Percentiles rank a stretch among this genome's conserved stretches.
These are phyloP conservation scores for Tephrocybe sp. DNA, from an alignment of 768 basidiomycete species.

Conservation along the genomic window DNA sequence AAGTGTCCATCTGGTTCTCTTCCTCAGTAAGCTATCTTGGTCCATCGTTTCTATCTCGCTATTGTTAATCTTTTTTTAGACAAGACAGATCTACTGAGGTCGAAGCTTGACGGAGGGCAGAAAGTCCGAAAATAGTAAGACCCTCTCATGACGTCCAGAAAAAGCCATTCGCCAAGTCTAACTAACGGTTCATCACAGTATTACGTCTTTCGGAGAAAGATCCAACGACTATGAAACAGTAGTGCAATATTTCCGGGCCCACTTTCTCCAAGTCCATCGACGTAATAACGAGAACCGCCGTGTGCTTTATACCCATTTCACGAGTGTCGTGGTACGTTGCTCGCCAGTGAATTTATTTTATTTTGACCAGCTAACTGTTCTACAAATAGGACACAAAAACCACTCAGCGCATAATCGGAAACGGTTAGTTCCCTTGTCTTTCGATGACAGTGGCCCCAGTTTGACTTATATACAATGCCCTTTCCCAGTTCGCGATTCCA, in stretches of 20 bases:
- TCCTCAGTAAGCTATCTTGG: slow-evolving; percentile 45
- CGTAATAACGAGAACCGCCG: slow-evolving; percentile 77
- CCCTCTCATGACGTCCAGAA: background rate
- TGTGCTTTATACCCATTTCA: slow-evolving; percentile 80
- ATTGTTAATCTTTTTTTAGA: slow-evolving; percentile 34
- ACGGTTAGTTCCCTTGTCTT: slow-evolving; percentile 45
- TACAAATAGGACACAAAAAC: slow-evolving; percentile 69
- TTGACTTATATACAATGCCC: slow-evolving; percentile 13
- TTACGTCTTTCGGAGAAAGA: slow-evolving; percentile 78
- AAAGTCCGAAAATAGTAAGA: slow-evolving; percentile 78
- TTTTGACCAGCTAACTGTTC: slow-evolving; percentile 1
- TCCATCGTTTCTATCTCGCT: background rate
- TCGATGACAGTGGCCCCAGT: background rate
- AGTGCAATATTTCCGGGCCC: slow-evolving; percentile 83
- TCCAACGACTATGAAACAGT: slow-evolving; percentile 81
- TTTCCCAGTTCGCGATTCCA: slow-evolving; percentile 62
- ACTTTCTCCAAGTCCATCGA: slow-evolving; percentile 80
- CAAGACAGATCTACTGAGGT: slow-evolving; percentile 74
- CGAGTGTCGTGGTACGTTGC: slow-evolving; percentile 67
- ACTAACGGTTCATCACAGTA: slow-evolving; percentile 37
- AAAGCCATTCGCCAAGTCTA: background rate
- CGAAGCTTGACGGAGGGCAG: slow-evolving; percentile 69
- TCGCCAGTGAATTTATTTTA: background rate
- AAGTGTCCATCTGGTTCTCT: slow-evolving; percentile 58
- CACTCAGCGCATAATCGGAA: slow-evolving; percentile 80